phyloP scores from a whole-genome alignment of 1,284 basidiomycete species.

The Earliella scabrosa region DNA sequence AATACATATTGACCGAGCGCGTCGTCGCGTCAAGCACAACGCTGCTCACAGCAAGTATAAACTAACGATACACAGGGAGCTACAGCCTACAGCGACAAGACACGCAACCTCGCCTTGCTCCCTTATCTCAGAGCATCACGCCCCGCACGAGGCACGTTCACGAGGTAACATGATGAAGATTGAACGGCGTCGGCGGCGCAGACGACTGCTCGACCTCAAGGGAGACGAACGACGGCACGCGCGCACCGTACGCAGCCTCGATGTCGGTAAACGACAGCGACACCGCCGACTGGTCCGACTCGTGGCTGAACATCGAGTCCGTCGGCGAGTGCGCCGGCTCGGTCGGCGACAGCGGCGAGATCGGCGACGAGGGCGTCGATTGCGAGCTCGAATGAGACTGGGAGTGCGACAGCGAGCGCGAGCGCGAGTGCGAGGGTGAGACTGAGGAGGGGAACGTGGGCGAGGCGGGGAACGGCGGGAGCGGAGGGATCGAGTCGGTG shows the following conservation, averaged over 20 bases:
- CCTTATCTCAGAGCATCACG: no score
- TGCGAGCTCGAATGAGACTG: neutral
- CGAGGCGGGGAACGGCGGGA: neutral
- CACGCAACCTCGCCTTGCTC: no score
- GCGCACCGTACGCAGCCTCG: slow-evolving; percentile 15
- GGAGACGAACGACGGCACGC: slow-evolving; percentile 13
- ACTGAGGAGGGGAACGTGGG: neutral
- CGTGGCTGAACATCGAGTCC: slow-evolving; percentile 13
- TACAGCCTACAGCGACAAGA: no score
- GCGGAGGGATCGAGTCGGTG: slow-evolving; percentile 1
- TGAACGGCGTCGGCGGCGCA: slow-evolving; percentile 12
- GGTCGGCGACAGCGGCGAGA: slow-evolving; percentile 6
- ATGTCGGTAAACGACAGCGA: slow-evolving; percentile 15
- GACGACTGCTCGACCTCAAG: slow-evolving; percentile 12
- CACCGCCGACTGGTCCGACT: slow-evolving; percentile 9
- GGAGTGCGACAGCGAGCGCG: no score
- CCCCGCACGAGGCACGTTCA: neutral
- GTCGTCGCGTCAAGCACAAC: neutral
- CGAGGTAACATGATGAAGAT: neutral
- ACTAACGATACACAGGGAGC: neutral
- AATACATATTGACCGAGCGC: neutral
- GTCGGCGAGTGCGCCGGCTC: slow-evolving; percentile 6
- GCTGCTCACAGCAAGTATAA: neutral
- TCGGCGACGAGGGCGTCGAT: neutral
- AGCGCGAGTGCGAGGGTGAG: no score